Percentiles rank a stretch among this genome's conserved stretches.
These are phyloP conservation scores for Massarina eburnea DNA, from an alignment of 2,329 filamentous ascomycete genomes.

Conservation along the genomic window DNA sequence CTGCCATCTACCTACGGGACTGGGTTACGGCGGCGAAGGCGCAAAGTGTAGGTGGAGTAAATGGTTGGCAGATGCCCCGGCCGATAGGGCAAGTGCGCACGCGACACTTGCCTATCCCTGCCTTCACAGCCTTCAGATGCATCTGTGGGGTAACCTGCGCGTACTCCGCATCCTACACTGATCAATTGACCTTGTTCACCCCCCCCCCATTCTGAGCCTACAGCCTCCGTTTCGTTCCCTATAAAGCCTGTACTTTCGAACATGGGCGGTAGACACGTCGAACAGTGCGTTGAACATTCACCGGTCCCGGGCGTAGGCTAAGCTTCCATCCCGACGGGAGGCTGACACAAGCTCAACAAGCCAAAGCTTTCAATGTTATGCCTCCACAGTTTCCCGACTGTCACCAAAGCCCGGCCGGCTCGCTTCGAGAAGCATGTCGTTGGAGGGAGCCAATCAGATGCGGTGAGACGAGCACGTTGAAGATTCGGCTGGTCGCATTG, in stretches of 20 bases:
- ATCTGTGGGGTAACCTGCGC: neutral
- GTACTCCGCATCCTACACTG: neutral
- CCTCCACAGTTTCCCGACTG: too few relatives aligned
- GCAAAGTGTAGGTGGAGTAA: neutral
- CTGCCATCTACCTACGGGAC: too few relatives aligned
- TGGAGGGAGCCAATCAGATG: conserved; percentile 18
- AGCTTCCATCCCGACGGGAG: conserved; percentile 6
- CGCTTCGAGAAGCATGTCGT: conserved; percentile 10
- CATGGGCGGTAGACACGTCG: neutral
- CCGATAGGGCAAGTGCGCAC: neutral
- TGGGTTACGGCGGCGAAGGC: neutral
- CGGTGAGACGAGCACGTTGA: conserved; percentile 8
- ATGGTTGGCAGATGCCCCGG: neutral
- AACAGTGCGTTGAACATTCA: too few relatives aligned
- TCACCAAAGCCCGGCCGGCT: conserved; percentile 9
- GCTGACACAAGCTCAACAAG: conserved; percentile 18
- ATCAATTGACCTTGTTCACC: neutral
- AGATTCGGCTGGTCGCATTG: conserved; percentile 9
- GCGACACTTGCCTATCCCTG: neutral
- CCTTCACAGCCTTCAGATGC: neutral
- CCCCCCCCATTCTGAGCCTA: neutral
- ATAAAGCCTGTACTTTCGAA: neutral
- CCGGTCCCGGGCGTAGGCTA: conserved; percentile 12
- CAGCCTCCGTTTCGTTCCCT: neutral
- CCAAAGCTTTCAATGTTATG: neutral